Percentiles rank a stretch among this genome's conserved stretches.
Evolutionary conservation across 1,139 yeast species (phyloP).

Genomic region (Cylindricascospora bacillispora): DNA sequence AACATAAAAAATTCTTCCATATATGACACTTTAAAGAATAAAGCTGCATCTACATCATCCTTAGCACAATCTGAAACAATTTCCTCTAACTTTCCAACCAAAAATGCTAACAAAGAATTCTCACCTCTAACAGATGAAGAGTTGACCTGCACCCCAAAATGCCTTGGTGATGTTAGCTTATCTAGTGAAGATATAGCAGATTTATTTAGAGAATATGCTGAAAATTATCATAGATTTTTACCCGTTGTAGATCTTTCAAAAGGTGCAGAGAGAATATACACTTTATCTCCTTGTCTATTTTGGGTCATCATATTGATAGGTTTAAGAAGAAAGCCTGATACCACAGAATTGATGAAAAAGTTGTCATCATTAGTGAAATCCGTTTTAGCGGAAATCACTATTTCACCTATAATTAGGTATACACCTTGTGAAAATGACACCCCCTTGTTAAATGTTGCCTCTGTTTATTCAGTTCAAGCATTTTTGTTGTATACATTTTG

Average conservation of each 20-base stretch:
- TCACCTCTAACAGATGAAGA: conserved; percentile 30
- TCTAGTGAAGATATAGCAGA: conserved; percentile 46
- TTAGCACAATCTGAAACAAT: background rate
- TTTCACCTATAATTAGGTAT: conserved; percentile 78
- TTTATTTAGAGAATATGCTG: conserved; percentile 60
- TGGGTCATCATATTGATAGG: conserved; percentile 91
- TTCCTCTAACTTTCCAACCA: too few relatives aligned
- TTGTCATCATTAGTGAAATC: conserved; percentile 63
- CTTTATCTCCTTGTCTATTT: conserved; percentile 74
- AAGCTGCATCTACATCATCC: background rate
- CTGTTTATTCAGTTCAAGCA: conserved; percentile 94
- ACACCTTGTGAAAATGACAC: conserved; percentile 64
- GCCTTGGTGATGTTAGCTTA: conserved; percentile 53
- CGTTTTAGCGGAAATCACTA: conserved; percentile 73
- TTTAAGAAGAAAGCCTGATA: conserved; percentile 35
- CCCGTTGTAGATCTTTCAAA: conserved; percentile 74
- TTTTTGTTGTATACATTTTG: conserved; percentile 77
- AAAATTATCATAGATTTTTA: conserved; percentile 65
- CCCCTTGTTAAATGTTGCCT: conserved; percentile 74
- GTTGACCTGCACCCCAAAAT: conserved; percentile 47
- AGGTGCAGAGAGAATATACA: conserved; percentile 73
- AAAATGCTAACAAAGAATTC: too few relatives aligned
- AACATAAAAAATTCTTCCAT: background rate
- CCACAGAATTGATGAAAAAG: conserved; percentile 34
- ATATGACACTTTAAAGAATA: background rate